Evolutionary conservation across 768 basidiomycete genomes (phyloP).

Genomic region (Aureoboletus auriporus): DNA sequence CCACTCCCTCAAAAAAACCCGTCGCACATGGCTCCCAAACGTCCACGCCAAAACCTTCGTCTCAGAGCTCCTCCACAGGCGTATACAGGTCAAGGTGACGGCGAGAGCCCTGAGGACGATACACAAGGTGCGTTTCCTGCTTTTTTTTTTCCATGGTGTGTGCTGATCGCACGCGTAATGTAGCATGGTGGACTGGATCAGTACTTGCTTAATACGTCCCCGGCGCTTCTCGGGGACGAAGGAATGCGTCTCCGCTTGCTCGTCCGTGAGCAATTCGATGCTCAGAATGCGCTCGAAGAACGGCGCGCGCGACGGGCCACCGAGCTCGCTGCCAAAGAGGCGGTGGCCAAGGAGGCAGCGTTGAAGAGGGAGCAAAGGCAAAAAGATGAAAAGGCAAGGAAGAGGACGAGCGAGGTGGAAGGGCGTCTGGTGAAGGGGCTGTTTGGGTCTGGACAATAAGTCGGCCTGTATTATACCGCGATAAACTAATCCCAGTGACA

Average conservation of each 20-base stretch:
- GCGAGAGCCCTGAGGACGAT: slow-evolving; percentile 76
- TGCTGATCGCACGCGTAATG: neutral
- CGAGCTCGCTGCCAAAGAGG: slow-evolving; percentile 18
- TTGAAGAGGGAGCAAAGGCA: slow-evolving; percentile 6
- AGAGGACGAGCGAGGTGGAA: slow-evolving; percentile 2
- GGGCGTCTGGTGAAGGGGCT: slow-evolving; percentile 14
- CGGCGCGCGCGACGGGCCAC: slow-evolving; percentile 16
- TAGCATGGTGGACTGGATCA: slow-evolving; percentile 71
- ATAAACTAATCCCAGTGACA: neutral
- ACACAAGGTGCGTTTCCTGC: slow-evolving; percentile 56
- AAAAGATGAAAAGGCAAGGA: slow-evolving; percentile 3
- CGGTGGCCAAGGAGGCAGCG: slow-evolving; percentile 3
- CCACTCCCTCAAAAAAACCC: slow-evolving; percentile 84
- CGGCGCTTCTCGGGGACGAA: slow-evolving; percentile 34
- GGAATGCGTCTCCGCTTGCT: slow-evolving; percentile 45
- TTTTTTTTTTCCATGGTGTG: neutral
- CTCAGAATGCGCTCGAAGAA: slow-evolving; percentile 16
- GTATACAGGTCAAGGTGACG: slow-evolving; percentile 66
- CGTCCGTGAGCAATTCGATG: slow-evolving; percentile 31
- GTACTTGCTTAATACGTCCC: slow-evolving; percentile 53
- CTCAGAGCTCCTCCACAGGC: slow-evolving; percentile 59
- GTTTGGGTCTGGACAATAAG: slow-evolving; percentile 5
- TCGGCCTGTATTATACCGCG: neutral
- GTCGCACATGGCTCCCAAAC: slow-evolving; percentile 86
- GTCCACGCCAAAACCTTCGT: slow-evolving; percentile 71